Conservation (phyloP, 306 rosid species). For the Rosa lucieae region DNA sequence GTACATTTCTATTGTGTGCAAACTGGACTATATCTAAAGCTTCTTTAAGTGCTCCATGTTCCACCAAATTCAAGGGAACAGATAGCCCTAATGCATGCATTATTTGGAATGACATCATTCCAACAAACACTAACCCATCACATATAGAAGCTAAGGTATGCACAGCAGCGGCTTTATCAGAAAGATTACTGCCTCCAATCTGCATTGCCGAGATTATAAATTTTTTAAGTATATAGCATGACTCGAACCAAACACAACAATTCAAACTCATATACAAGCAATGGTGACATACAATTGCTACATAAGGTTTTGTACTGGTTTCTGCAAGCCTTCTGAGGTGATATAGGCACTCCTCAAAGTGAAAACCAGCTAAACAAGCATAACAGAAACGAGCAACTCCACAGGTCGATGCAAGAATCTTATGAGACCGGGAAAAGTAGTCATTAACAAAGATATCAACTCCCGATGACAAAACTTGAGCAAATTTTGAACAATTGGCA, state of each 20-base stretch:
- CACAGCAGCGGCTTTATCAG: slow-evolving; percentile 68
- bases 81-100: slow-evolving; percentile 71
- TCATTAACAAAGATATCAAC: slow-evolving; percentile 89
- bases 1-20: slow-evolving; percentile 47
- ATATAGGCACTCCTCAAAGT: slow-evolving; percentile 65
- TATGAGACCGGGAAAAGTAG: slow-evolving; percentile 74
- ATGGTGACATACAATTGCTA: slow-evolving; percentile 68
- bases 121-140: slow-evolving; percentile 73
- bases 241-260: not conserved
- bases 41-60: slow-evolving; percentile 43
- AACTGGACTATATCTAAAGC: slow-evolving; percentile 56
- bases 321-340: slow-evolving; percentile 48
- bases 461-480: slow-evolving; percentile 56
- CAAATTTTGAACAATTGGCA: slow-evolving; percentile 69
- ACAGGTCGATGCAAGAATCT: slow-evolving; percentile 81
- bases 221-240: not conserved
- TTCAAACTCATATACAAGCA: not conserved
- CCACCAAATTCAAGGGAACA: slow-evolving; percentile 56
- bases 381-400: slow-evolving; percentile 81
- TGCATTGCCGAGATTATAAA: slow-evolving; percentile 29
- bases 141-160: slow-evolving; percentile 69
- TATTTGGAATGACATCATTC: slow-evolving; percentile 89
- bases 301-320: slow-evolving; percentile 57
- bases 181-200: slow-evolving; percentile 81
- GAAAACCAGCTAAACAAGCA: slow-evolving; percentile 80